phyloP scores from a whole-genome alignment of 2,329 filamentous ascomycete species.

The Fusarium temperatum region DNA sequence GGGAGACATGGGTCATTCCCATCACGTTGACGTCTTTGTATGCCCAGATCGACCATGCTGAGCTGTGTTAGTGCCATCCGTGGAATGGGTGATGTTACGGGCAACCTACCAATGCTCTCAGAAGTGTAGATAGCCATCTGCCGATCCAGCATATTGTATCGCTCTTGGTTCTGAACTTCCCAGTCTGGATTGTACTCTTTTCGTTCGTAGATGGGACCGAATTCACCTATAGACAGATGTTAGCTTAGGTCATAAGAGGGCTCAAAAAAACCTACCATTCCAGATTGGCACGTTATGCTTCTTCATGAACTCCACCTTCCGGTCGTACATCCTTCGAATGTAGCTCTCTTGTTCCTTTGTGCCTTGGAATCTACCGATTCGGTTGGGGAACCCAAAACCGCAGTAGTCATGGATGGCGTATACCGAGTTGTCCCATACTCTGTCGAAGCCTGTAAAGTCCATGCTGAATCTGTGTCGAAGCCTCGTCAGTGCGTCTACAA shows the following conservation, averaged over 20 bases:
- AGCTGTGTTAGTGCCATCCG: not conserved
- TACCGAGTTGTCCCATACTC: constrained; percentile 56
- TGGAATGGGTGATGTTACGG: not conserved
- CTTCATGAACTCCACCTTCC: constrained; percentile 56
- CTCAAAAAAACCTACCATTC: constrained; percentile 44
- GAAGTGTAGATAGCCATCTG: constrained; percentile 50
- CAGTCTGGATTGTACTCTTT: constrained; percentile 46
- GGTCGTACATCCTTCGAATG: constrained; percentile 45
- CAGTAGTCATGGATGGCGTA: constrained; percentile 64
- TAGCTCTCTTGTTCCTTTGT: constrained; percentile 51
- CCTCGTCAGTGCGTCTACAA: rapidly evolving
- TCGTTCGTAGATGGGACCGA: constrained; percentile 57
- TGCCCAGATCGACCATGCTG: constrained; percentile 66
- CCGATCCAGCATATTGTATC: constrained; percentile 52
- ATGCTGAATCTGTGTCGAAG: constrained; percentile 35
- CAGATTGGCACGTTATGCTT: constrained; percentile 52
- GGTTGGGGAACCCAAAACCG: constrained; percentile 58
- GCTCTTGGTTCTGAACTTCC: constrained; percentile 44
- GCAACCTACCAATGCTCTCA: constrained; percentile 24
- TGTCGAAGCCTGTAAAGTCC: constrained; percentile 44
- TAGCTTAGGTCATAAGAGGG: too few species aligned
- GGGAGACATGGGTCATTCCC: constrained; percentile 61
- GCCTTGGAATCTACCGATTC: constrained; percentile 49
- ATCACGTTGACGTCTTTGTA: constrained; percentile 66
- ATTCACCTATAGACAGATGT: constrained; percentile 49